Conservation (phyloP, 208 protist genomes). For the Crithidia bombi region DNA sequence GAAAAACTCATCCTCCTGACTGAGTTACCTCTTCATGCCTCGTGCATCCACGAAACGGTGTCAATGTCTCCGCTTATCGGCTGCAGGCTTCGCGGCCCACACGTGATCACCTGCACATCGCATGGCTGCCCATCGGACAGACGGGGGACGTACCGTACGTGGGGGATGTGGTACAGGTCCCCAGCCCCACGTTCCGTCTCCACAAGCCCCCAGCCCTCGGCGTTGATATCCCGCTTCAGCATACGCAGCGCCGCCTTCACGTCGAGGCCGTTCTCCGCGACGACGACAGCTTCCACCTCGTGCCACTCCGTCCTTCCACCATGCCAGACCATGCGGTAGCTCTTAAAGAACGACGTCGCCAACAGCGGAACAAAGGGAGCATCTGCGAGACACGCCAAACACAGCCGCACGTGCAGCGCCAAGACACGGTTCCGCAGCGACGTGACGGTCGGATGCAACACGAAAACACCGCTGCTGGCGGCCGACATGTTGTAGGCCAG, state of each 20-base stretch:
- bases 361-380: constrained; percentile 40
- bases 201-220: constrained; percentile 65
- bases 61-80: constrained; percentile 16
- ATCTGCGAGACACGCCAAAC: constrained; percentile 34
- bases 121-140: neutral
- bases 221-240: constrained; percentile 43
- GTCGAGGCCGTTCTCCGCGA: constrained; percentile 30
- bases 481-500: constrained; percentile 34
- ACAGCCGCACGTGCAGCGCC: constrained; percentile 31
- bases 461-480: constrained; percentile 30
- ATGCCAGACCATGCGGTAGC: constrained; percentile 41
- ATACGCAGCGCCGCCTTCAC: constrained; percentile 31
- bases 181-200: constrained; percentile 38
- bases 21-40: neutral
- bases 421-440: constrained; percentile 9
- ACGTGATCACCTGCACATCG: constrained; percentile 15
- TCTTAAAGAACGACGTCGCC: constrained; percentile 51
- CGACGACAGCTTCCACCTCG: constrained; percentile 19
- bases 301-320: constrained; percentile 2
- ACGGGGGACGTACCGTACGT: constrained; percentile 4
- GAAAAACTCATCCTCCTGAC: too few species aligned
- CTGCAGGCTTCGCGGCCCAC: constrained; percentile 8
- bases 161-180: constrained; percentile 34
- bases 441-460: constrained; percentile 16
- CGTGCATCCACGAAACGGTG: neutral